phyloP scores from a whole-genome alignment of 2,329 filamentous ascomycete species.

The Claviceps sp. region DNA sequence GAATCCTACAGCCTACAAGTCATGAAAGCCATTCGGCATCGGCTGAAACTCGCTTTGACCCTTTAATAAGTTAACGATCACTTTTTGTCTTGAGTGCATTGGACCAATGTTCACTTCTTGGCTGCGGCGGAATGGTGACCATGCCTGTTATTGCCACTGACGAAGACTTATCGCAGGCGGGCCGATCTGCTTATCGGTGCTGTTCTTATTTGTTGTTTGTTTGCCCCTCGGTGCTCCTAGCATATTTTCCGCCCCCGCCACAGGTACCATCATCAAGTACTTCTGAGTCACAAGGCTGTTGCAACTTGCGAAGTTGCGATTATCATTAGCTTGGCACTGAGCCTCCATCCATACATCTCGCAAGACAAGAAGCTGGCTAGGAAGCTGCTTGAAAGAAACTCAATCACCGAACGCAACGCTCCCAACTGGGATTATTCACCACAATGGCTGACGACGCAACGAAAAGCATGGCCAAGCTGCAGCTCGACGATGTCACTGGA shows the following conservation, averaged over 20 bases:
- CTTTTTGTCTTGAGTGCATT: too few relatives aligned
- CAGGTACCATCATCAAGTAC: not conserved
- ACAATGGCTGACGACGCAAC: slow-evolving; percentile 34
- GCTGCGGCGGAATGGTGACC: too few relatives aligned
- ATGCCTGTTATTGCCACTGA: too few relatives aligned
- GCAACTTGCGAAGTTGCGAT: not conserved
- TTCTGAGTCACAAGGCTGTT: not conserved
- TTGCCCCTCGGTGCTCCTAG: not conserved
- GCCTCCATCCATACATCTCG: not conserved
- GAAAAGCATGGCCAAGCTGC: slow-evolving; percentile 40
- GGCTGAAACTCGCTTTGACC: too few relatives aligned
- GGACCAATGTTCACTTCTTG: too few relatives aligned
- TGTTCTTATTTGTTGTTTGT: not conserved
- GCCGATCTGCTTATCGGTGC: not conserved
- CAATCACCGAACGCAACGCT: not conserved
- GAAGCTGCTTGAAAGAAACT: not conserved
- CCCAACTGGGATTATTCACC: not conserved
- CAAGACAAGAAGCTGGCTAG: not conserved
- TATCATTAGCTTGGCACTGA: not conserved
- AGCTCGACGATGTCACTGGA: slow-evolving; percentile 49
- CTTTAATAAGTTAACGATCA: too few relatives aligned
- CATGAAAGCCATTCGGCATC: too few relatives aligned
- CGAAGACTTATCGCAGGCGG: not conserved
- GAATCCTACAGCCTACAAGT: too few relatives aligned
- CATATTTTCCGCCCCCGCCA: too few relatives aligned